These are phyloP conservation scores for Plasmodium chabaudi DNA, from an alignment of 169 alveolate species.

Conservation along the genomic window DNA sequence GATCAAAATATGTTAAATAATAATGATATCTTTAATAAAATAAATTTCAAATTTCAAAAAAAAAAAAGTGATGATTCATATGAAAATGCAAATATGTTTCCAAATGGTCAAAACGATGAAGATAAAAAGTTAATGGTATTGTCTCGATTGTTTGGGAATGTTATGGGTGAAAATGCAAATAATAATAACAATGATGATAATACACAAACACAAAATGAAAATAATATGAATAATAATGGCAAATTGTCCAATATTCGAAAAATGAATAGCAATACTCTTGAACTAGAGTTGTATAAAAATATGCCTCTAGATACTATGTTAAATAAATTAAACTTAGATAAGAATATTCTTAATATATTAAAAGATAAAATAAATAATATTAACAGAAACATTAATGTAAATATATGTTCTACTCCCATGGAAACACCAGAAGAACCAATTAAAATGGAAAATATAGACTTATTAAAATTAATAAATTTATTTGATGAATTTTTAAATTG, in stretches of 20 bases:
- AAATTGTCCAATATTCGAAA: neutral
- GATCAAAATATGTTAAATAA: conserved; percentile 20
- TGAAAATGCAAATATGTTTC: neutral
- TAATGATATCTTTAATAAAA: conserved; percentile 1
- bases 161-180: conserved; percentile 64
- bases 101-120: conserved; percentile 23
- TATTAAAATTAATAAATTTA: conserved; percentile 11
- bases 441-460: conserved; percentile 32
- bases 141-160: conserved; percentile 57
- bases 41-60: conserved; percentile 17
- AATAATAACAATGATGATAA: neutral
- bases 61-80: conserved; percentile 11
- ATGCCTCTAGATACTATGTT: conserved; percentile 67
- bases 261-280: neutral
- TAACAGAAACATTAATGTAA: conserved; percentile 67
- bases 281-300: conserved; percentile 47
- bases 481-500: conserved; percentile 71
- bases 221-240: conserved; percentile 5
- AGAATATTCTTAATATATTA: conserved; percentile 39
- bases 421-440: conserved; percentile 28
- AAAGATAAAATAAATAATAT: conserved; percentile 75
- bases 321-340: conserved; percentile 68
- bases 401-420: conserved; percentile 20
- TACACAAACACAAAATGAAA: neutral
- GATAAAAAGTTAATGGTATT: conserved; percentile 61